phyloP scores from a whole-genome alignment of 1,284 basidiomycete species.

The Ustilago cynodontis region DNA sequence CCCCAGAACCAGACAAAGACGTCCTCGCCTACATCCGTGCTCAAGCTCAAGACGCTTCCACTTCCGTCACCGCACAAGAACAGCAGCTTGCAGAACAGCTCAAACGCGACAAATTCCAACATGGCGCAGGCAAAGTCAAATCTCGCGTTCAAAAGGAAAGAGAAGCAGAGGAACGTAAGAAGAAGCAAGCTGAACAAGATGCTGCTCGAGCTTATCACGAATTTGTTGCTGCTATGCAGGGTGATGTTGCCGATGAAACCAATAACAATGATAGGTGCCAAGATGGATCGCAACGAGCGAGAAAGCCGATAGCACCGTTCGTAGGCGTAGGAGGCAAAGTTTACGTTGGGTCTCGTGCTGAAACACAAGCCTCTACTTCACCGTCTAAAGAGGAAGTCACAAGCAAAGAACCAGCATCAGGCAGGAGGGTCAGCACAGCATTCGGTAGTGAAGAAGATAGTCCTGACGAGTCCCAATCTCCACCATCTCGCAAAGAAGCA shows the following conservation, averaged over 20 bases:
- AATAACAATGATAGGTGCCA: too few relatives aligned
- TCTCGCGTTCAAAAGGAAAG: constrained; percentile 55
- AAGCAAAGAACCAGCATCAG: background rate
- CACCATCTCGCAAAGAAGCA: constrained; percentile 25
- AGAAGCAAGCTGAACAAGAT: constrained; percentile 52
- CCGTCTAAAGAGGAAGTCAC: background rate
- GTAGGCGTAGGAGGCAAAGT: constrained; percentile 53
- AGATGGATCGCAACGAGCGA: background rate
- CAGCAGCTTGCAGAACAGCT: constrained; percentile 32
- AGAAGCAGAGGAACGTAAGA: constrained; percentile 58
- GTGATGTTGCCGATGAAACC: constrained; percentile 17
- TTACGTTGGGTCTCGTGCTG: constrained; percentile 25
- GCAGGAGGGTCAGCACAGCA: constrained; percentile 21
- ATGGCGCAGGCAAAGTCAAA: constrained; percentile 48
- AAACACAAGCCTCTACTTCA: background rate
- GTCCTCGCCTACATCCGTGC: constrained; percentile 45
- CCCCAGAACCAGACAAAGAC: constrained; percentile 40
- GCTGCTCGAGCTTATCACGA: constrained; percentile 59
- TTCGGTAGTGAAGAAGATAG: constrained; percentile 41
- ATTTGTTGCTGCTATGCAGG: constrained; percentile 58
- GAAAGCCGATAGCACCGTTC: constrained; percentile 17
- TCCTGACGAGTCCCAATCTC: constrained; percentile 5
- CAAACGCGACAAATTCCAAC: constrained; percentile 45
- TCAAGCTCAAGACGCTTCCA: constrained; percentile 14
- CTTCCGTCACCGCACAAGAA: constrained; percentile 3